Evolutionary conservation across 805 yeast genomes (phyloP).

Genomic region (Candida peoriensis): DNA sequence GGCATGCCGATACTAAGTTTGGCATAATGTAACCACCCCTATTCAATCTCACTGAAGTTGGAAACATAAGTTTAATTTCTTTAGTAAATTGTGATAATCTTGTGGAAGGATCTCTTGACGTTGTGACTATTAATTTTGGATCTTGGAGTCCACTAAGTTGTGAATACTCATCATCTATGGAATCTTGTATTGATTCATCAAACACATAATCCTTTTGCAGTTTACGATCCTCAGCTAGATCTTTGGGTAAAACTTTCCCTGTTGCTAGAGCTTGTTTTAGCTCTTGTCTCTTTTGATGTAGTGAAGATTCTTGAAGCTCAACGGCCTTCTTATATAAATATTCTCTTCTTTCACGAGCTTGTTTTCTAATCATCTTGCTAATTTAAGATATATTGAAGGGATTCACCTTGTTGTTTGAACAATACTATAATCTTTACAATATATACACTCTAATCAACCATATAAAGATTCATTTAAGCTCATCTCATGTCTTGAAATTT

Average conservation of each 20-base stretch:
- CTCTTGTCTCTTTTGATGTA: conserved; percentile 81
- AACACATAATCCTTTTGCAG: conserved; percentile 78
- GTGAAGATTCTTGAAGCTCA: conserved; percentile 82
- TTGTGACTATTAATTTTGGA: conserved; percentile 88
- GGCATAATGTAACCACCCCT: conserved; percentile 92
- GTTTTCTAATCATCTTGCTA: conserved; percentile 49
- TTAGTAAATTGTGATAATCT: conserved; percentile 87
- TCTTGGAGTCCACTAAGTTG: conserved; percentile 83
- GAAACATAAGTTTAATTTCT: conserved; percentile 84
- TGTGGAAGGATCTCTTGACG: conserved; percentile 87
- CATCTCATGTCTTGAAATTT: too few species aligned
- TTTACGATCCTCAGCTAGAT: conserved; percentile 79
- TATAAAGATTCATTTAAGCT: too few species aligned
- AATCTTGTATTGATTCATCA: conserved; percentile 67
- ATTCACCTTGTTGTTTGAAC: too few species aligned
- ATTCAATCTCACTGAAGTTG: conserved; percentile 82
- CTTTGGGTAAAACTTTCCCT: conserved; percentile 88
- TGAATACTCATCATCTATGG: conserved; percentile 88
- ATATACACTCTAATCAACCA: too few species aligned
- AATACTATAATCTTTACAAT: too few species aligned
- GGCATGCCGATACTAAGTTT: conserved; percentile 77
- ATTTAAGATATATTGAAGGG: too few species aligned
- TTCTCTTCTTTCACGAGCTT: conserved; percentile 95
- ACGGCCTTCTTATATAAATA: conserved; percentile 85
- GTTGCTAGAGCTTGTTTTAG: conserved; percentile 83